Conservation (phyloP, 2,329 filamentous ascomycete genomes). For the Mycosphaerella arachidis region DNA sequence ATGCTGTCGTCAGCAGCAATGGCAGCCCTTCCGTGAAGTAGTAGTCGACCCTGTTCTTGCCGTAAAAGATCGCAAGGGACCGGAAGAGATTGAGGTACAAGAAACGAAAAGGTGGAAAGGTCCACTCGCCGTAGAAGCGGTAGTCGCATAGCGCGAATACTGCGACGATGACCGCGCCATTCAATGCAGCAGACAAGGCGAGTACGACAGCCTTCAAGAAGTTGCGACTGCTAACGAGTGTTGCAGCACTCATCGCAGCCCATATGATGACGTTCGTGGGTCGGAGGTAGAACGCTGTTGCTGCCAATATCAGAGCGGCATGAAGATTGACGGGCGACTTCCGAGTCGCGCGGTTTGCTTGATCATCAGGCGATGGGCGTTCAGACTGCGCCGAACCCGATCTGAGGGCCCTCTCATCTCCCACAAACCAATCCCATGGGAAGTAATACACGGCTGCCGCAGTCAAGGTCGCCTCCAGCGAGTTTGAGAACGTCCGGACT, state of each 20-base stretch:
- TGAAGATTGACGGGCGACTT: constrained; percentile 15
- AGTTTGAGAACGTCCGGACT: constrained; percentile 90
- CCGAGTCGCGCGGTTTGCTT: neutral
- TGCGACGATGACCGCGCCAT: constrained; percentile 63
- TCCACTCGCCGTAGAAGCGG: constrained; percentile 75
- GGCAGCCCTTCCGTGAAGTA: constrained; percentile 88
- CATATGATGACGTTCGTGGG: constrained; percentile 89
- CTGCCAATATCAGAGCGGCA: constrained; percentile 68
- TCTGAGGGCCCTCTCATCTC: neutral
- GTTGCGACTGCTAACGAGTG: constrained; percentile 44
- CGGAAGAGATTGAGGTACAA: constrained; percentile 87
- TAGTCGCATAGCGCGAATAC: constrained; percentile 51
- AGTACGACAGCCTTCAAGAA: constrained; percentile 15
- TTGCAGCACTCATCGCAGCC: constrained; percentile 60
- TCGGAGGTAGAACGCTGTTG: constrained; percentile 75
- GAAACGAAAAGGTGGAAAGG: constrained; percentile 81
- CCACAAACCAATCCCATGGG: constrained; percentile 63
- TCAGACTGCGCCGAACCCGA: neutral
- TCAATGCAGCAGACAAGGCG: constrained; percentile 57
- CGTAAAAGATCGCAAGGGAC: constrained; percentile 87
- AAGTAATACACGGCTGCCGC: constrained; percentile 73
- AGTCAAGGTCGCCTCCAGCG: constrained; percentile 83
- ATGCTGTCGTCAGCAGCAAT: constrained; percentile 73
- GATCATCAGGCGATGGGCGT: neutral
- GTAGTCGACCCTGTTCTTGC: constrained; percentile 84